phyloP scores from a whole-genome alignment of 192 early-diverging fungal species.

The Oehlia diaphana region DNA sequence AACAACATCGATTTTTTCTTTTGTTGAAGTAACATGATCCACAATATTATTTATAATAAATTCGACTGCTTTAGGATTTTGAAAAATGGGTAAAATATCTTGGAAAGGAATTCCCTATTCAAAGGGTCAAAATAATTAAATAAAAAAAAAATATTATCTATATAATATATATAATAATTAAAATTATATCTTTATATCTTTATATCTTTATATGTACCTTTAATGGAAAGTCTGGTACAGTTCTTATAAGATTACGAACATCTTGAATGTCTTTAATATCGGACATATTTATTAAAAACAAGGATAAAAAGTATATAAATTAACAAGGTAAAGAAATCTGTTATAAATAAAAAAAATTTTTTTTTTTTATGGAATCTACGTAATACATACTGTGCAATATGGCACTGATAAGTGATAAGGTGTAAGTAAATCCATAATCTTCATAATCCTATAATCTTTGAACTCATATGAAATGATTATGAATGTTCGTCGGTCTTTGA shows the following conservation, averaged over 20 bases:
- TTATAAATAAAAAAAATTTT: neutral
- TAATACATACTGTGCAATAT: too few relatives aligned
- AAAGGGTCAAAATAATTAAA: neutral
- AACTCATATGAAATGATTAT: too few relatives aligned
- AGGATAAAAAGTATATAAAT: too few relatives aligned
- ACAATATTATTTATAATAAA: conserved; percentile 85
- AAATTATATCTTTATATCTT: neutral
- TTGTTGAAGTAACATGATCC: conserved; percentile 69
- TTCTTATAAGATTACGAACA: conserved; percentile 47
- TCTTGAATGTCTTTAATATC: conserved; percentile 38
- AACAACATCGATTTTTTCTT: conserved; percentile 80
- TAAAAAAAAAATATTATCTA: neutral
- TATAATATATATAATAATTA: too few relatives aligned
- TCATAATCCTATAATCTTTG: too few relatives aligned
- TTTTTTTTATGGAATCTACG: neutral
- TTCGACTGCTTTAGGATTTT: conserved; percentile 91
- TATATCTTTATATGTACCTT: conserved; percentile 47
- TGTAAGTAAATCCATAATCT: too few relatives aligned
- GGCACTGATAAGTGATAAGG: too few relatives aligned
- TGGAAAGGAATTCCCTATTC: conserved; percentile 91
- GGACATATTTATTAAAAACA: neutral
- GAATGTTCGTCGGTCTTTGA: too few relatives aligned
- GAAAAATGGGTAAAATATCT: conserved; percentile 97
- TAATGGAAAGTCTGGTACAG: conserved; percentile 79
- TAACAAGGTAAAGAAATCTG: neutral